A percentile compares a stretch with the other conserved stretches of the same genome.
Evolutionary conservation across 2,329 filamentous ascomycete species (phyloP).

Genomic region (Bertia moriformis): DNA sequence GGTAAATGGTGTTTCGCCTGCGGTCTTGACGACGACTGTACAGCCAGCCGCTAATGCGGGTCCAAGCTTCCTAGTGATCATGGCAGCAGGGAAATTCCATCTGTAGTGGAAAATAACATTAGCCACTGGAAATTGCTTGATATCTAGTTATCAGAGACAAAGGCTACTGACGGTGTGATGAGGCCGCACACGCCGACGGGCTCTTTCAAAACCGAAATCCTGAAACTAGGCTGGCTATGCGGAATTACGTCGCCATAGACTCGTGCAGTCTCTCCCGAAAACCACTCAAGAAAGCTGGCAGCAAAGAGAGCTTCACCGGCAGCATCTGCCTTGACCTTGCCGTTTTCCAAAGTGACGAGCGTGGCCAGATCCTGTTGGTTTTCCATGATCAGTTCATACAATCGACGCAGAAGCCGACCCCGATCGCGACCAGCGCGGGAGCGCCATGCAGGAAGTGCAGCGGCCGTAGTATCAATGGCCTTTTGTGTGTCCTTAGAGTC

Average conservation of each 20-base stretch:
- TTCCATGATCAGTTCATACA: constrained; percentile 46
- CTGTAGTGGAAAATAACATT: too few species aligned
- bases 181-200: constrained; percentile 48
- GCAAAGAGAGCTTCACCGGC: constrained; percentile 38
- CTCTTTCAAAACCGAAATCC: constrained; percentile 46
- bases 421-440: constrained; percentile 41
- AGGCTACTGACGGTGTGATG: constrained; percentile 36
- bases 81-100: not conserved
- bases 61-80: constrained; percentile 13
- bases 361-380: constrained; percentile 49
- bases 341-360: constrained; percentile 56
- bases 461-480: constrained; percentile 53
- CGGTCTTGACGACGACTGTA: constrained; percentile 19
- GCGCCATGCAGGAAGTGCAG: constrained; percentile 41
- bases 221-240: constrained; percentile 36
- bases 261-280: constrained; percentile 39
- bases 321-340: constrained; percentile 45
- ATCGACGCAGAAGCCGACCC: constrained; percentile 39
- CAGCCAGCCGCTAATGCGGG: constrained; percentile 21
- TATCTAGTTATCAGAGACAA: not conserved
- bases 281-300: constrained; percentile 43
- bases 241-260: constrained; percentile 43
- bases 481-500: constrained; percentile 45
- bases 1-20: constrained; percentile 18
- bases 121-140: too few species aligned